phyloP scores from a whole-genome alignment of 306 rosid species.

The Crotalaria pallida region DNA sequence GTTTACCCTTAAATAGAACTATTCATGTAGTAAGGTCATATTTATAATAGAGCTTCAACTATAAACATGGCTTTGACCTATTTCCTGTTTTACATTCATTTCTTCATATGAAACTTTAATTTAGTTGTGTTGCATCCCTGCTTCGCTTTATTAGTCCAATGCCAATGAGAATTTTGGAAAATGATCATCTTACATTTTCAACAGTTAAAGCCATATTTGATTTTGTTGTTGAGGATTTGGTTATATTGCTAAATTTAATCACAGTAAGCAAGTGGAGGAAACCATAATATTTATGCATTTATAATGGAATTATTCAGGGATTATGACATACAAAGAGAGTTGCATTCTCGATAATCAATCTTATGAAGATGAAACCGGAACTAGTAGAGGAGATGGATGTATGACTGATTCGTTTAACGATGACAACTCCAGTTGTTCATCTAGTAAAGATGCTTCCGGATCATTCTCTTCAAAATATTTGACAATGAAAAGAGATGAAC shows the following conservation, averaged over 20 bases:
- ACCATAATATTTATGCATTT: not conserved
- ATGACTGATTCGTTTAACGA: constrained; percentile 68
- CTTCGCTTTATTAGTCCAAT: not conserved
- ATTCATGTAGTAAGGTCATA: not conserved
- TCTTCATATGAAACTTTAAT: not conserved
- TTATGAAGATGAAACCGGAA: constrained; percentile 56
- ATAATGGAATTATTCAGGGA: constrained; percentile 51
- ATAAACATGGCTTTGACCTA: not conserved
- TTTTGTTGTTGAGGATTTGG: not conserved
- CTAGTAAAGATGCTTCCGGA: constrained; percentile 68
- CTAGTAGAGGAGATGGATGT: constrained; percentile 71
- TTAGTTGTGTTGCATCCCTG: not conserved
- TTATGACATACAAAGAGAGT: constrained; percentile 58
- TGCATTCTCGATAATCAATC: constrained; percentile 53
- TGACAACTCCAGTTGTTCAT: constrained; percentile 63
- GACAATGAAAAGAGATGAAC: constrained; percentile 46
- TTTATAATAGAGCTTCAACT: not conserved
- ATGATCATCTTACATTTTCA: not conserved
- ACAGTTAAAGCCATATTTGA: not conserved
- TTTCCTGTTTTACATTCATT: not conserved
- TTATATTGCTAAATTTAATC: not conserved
- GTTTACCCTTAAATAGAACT: not conserved
- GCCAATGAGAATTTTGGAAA: not conserved
- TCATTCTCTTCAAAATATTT: constrained; percentile 74
- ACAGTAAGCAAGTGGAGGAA: not conserved